These are phyloP conservation scores for Vinca minor DNA, from an alignment of 257 asterid species.

Conservation along the genomic window DNA sequence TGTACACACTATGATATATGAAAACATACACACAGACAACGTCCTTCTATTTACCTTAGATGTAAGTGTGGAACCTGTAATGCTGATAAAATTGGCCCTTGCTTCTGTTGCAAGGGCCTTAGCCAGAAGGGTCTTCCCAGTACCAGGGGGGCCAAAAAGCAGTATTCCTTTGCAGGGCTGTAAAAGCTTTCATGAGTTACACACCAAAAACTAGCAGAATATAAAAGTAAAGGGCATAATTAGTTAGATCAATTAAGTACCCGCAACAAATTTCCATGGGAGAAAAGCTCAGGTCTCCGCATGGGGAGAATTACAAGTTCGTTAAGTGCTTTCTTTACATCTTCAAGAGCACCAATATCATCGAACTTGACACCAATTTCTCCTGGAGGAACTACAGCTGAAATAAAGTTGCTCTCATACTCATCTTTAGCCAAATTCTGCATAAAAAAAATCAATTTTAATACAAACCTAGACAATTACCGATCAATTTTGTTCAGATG, in stretches of 20 bases:
- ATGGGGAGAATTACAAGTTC: constrained; percentile 97
- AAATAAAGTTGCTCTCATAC: constrained; percentile 88
- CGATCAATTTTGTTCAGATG: constrained; percentile 12
- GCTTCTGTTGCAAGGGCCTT: constrained; percentile 99
- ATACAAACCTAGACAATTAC: constrained; percentile 9
- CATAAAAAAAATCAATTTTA: constrained; percentile 20
- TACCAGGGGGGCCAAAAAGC: constrained; percentile 99
- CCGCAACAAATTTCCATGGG: constrained; percentile 88
- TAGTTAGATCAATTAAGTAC: constrained; percentile 29
- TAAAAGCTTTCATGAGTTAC: constrained; percentile 8
- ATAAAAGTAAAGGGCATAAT: constrained; percentile 1
- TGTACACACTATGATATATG: no score
- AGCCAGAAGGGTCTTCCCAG: constrained; percentile 97
- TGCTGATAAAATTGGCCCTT: constrained; percentile 91
- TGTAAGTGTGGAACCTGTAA: constrained; percentile 95
- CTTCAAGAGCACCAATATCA: constrained; percentile 98
- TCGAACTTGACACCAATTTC: constrained; percentile 94
- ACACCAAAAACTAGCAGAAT: neutral
- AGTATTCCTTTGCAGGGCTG: constrained; percentile 99
- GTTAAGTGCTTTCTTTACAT: constrained; percentile 74
- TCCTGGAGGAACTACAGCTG: constrained; percentile 94
- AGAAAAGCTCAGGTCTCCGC: constrained; percentile 95
- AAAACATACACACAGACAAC: no score
- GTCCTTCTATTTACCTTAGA: constrained; percentile 53
- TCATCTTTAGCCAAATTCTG: constrained; percentile 97